These are phyloP conservation scores for Pelargonium citronellum DNA, from an alignment of 441 rosid species.

Conservation along the genomic window DNA sequence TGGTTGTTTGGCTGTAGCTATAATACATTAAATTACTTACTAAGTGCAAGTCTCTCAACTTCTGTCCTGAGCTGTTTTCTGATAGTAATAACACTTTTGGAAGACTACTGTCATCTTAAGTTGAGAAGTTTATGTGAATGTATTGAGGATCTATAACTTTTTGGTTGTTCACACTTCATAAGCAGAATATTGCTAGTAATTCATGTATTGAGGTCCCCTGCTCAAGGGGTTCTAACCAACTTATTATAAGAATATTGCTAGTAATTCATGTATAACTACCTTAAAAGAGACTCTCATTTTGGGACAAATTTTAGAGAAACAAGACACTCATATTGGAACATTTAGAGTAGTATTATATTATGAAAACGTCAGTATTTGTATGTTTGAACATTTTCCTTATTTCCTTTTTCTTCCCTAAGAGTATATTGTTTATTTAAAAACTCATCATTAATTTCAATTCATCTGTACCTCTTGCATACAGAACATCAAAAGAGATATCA, in stretches of 20 bases:
- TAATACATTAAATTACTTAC: not conserved
- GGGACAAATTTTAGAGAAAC: no score
- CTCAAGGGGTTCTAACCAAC: no score
- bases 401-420: not conserved
- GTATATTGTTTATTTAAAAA: not conserved
- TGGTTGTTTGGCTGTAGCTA: not conserved
- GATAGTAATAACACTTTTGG: not conserved
- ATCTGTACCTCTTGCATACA: conserved; percentile 29
- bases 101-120: not conserved
- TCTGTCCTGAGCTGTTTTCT: not conserved
- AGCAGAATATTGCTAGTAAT: no score
- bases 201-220: not conserved
- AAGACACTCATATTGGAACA: no score
- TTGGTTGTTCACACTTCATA: no score
- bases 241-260: not conserved
- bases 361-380: not conserved
- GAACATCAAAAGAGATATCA: conserved; percentile 96
- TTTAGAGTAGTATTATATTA: not conserved
- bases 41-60: not conserved
- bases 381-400: not conserved
- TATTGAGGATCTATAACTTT: not conserved
- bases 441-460: conserved; percentile 9
- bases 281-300: no score
- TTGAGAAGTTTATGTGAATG: not conserved
- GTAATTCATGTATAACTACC: not conserved